Percentiles rank a stretch among this genome's conserved stretches.
These are phyloP conservation scores for Candida boidinii DNA, from an alignment of 805 yeast species.

Conservation along the genomic window DNA sequence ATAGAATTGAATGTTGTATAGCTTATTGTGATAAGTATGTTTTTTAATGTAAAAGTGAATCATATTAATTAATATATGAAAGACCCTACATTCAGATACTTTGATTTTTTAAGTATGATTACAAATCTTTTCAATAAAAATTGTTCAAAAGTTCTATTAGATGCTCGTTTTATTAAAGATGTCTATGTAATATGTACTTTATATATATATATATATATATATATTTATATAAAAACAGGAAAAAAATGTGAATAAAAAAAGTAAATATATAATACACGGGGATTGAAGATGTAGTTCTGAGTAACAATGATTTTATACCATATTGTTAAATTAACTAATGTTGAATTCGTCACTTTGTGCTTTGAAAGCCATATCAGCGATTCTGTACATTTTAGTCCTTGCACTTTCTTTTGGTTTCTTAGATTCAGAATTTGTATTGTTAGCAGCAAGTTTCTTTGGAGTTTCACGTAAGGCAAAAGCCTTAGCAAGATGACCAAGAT, in stretches of 20 bases:
- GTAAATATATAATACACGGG: background rate
- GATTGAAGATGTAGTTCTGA: too few species aligned
- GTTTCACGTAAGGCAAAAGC: constrained; percentile 92
- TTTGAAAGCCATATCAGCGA: constrained; percentile 63
- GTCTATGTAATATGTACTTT: too few species aligned
- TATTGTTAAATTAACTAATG: constrained; percentile 28
- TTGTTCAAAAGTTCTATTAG: too few species aligned
- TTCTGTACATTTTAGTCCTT: constrained; percentile 62
- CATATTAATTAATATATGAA: background rate
- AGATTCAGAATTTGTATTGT: constrained; percentile 20
- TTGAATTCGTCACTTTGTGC: constrained; percentile 70
- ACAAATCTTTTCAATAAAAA: too few species aligned
- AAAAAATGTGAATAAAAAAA: background rate
- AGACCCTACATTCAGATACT: constrained; percentile 5
- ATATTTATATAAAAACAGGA: background rate
- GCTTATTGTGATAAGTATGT: too few species aligned
- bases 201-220: background rate
- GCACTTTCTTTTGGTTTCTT: constrained; percentile 55
- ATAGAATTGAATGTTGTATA: too few species aligned
- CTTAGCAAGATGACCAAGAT: constrained; percentile 94
- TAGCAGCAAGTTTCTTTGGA: constrained; percentile 68
- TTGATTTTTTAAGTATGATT: too few species aligned
- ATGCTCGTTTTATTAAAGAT: too few species aligned
- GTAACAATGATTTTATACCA: too few species aligned
- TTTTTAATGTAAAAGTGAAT: background rate